phyloP scores from a whole-genome alignment of 768 basidiomycete genomes.

The Asterophora lycoperdoides region DNA sequence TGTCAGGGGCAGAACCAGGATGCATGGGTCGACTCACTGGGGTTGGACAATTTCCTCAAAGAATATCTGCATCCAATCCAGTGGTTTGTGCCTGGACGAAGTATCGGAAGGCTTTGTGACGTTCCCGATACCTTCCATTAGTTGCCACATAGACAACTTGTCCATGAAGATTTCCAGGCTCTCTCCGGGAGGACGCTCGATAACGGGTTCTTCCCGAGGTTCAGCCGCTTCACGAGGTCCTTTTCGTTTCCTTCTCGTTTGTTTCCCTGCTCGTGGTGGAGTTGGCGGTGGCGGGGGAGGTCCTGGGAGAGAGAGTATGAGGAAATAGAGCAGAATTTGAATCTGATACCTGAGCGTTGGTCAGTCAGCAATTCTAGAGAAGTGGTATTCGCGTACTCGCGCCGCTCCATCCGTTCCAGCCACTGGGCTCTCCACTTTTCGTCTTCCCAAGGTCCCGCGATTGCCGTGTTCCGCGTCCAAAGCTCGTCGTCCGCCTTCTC shows the following conservation, averaged over 20 bases:
- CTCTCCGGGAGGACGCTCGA: slow-evolving; percentile 37
- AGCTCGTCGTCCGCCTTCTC: slow-evolving; percentile 44
- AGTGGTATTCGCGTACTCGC: slow-evolving; percentile 44
- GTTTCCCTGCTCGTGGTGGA: background rate
- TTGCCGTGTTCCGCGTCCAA: slow-evolving; percentile 21
- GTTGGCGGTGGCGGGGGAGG: slow-evolving; percentile 29
- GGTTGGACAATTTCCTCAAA: slow-evolving; percentile 63
- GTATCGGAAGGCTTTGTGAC: slow-evolving; percentile 10
- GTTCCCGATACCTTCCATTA: slow-evolving; percentile 39
- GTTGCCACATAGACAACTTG: slow-evolving; percentile 75
- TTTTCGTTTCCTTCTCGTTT: slow-evolving; percentile 24
- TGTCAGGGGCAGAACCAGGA: background rate
- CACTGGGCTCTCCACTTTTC: slow-evolving; percentile 52
- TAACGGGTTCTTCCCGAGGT: slow-evolving; percentile 16
- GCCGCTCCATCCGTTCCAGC: slow-evolving; percentile 62
- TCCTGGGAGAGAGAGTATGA: slow-evolving; percentile 60
- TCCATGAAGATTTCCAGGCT: slow-evolving; percentile 73
- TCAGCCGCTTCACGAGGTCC: slow-evolving; percentile 20
- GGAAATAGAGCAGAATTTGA: slow-evolving; percentile 67
- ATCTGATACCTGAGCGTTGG: slow-evolving; percentile 53
- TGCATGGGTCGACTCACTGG: slow-evolving; percentile 37
- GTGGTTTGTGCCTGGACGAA: slow-evolving; percentile 26
- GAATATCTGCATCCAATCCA: slow-evolving; percentile 76
- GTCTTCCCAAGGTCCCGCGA: slow-evolving; percentile 42
- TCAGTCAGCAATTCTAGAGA: background rate